Evolutionary conservation across 2,329 filamentous ascomycete genomes (phyloP), one percentile per base, ranked within the genome.

Genomic region (Penicillium sp.): DNA sequence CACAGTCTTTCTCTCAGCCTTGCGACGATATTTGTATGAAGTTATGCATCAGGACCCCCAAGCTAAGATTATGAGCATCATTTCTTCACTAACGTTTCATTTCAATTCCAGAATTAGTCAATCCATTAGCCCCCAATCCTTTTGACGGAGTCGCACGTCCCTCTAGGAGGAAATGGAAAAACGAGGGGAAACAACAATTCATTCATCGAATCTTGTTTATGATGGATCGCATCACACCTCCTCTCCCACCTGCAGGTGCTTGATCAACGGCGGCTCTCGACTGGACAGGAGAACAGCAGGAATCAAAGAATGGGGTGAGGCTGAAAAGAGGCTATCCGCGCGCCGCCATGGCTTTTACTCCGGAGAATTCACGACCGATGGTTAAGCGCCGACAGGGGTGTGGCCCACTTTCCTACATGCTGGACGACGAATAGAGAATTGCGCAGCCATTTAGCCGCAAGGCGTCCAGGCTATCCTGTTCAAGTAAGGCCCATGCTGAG

Each of bases 311-410:
- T 39, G 16, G 36, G 36, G 24, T 50, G 61, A 64, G 61, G 61
- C 61, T 64, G 61, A 63, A 54, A 33, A 23, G 36, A 55, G 51
- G 31, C 45, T 49, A 52, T 45, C 58, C 58, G 53, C 58, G 58
- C 56, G 50, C 52, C 46, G 54, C 49, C 48, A 47, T 54, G 54
- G 56, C 53, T 55, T 53, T 53, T 47, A 42, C 43, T 52, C 46
- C 58, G 60, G 58, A 57, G 57, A 54, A 57, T 63, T 60, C 53
- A 56, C 39, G 56, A 42, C 61, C 60, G 54, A n/a, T 63, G 49
- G 57, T 61, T 64, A 63, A 61, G 60, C 61, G 61, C 61, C 45
- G 56, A 51, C 48, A 42, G 39, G 44, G 48, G 10, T 42, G 36
- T 24, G 43, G 36, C 28, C 21, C 16, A 43, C 23, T 48, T 49